Percentiles rank a stretch among this genome's conserved stretches.
These are phyloP conservation scores for Peronospora destructor DNA, from an alignment of 352 stramenopile species.

Conservation along the genomic window DNA sequence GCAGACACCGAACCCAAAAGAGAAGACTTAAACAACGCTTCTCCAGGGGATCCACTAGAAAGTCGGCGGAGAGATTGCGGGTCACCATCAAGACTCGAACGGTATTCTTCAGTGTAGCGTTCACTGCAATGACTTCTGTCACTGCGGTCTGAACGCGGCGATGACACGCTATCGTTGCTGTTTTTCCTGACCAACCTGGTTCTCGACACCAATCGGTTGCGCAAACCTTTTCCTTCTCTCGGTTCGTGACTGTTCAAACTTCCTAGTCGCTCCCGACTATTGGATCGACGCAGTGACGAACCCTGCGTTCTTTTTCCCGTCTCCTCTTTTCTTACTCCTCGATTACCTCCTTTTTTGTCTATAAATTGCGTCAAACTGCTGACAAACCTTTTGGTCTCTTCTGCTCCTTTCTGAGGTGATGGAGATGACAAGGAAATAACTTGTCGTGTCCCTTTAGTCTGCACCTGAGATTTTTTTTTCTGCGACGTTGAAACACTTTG, in stretches of 20 bases:
- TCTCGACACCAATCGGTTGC: slow-evolving; percentile 23
- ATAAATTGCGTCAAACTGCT: slow-evolving; percentile 36
- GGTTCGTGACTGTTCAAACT: slow-evolving; percentile 18
- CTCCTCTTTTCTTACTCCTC: slow-evolving; percentile 8
- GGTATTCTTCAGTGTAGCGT: slow-evolving; percentile 27
- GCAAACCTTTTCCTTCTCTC: slow-evolving; percentile 9
- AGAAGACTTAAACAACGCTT: slow-evolving; percentile 25
- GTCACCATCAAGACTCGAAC: slow-evolving; percentile 17
- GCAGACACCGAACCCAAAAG: slow-evolving; percentile 17
- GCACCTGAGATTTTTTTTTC: slow-evolving; percentile 25
- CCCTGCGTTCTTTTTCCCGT: slow-evolving; percentile 7
- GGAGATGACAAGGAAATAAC: slow-evolving; percentile 33
- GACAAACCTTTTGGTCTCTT: slow-evolving; percentile 26
- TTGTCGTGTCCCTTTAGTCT: slow-evolving; percentile 21
- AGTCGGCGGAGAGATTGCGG: slow-evolving; percentile 15
- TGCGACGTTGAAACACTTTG: slow-evolving; percentile 1
- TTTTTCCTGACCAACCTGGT: slow-evolving; percentile 39
- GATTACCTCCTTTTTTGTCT: slow-evolving; percentile 19
- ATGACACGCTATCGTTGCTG: slow-evolving; percentile 48
- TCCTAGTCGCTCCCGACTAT: slow-evolving; percentile 19
- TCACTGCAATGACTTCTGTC: slow-evolving; percentile 29
- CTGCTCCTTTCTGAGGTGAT: slow-evolving; percentile 24
- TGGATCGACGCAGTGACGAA: slow-evolving; percentile 17
- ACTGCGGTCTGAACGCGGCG: slow-evolving; percentile 40
- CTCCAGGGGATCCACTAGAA: slow-evolving; percentile 16